Percentiles rank a stretch among this genome's conserved stretches.
phyloP scores from a whole-genome alignment of 352 stramenopile species.

The Detonula confervacea region DNA sequence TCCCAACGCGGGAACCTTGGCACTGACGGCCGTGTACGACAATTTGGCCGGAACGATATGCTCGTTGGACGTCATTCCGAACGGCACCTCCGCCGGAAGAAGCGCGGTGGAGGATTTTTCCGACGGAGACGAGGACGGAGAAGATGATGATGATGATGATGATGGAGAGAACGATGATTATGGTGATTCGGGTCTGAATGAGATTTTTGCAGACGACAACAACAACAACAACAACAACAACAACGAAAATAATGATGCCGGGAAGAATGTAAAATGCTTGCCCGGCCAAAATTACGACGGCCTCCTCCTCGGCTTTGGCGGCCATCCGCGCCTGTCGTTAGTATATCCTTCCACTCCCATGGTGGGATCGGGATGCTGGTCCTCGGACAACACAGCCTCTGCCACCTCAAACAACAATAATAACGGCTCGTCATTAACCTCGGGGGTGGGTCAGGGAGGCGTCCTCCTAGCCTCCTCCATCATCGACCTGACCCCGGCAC shows the following conservation, averaged over 20 bases:
- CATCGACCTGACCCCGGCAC: conserved; percentile 71
- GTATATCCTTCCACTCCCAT: conserved; percentile 58
- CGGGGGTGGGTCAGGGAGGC: conserved; percentile 34
- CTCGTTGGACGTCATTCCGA: conserved; percentile 57
- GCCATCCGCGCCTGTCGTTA: conserved; percentile 68
- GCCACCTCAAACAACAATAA: not conserved
- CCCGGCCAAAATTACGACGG: conserved; percentile 44
- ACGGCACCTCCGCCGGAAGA: conserved; percentile 16
- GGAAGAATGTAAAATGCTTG: no score
- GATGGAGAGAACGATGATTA: conserved; percentile 9
- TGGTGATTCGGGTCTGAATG: conserved; percentile 14
- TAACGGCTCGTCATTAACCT: not conserved
- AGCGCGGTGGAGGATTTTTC: conserved; percentile 1
- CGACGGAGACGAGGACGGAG: not conserved
- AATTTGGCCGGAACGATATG: conserved; percentile 76
- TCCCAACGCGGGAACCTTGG: conserved; percentile 56
- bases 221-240: not conserved
- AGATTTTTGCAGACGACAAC: conserved; percentile 11
- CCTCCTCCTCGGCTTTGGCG: conserved; percentile 76
- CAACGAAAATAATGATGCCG: no score
- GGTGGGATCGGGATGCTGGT: conserved; percentile 10
- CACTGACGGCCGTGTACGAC: conserved; percentile 58
- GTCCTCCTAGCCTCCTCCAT: conserved; percentile 70
- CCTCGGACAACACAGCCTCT: not conserved
- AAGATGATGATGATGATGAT: not conserved